Conservation (phyloP, 495 filamentous ascomycete species). For the Rhizodiscina lignyota region DNA sequence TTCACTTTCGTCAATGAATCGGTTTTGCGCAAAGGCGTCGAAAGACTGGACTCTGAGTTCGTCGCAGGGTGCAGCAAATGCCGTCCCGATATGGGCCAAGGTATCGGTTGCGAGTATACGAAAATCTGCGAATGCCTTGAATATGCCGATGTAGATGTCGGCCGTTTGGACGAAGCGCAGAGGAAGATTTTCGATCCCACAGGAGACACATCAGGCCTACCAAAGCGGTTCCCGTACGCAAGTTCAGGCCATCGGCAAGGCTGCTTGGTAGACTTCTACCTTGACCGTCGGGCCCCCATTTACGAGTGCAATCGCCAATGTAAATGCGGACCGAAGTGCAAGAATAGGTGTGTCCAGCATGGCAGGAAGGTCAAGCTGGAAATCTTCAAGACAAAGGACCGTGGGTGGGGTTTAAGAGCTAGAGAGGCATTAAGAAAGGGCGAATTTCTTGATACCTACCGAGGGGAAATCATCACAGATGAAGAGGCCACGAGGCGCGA, state of each 20-base stretch:
- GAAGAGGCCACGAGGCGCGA: slow-evolving; percentile 52
- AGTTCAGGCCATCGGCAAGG: slow-evolving; percentile 5
- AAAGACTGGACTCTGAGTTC: slow-evolving; percentile 12
- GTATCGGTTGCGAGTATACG: slow-evolving; percentile 23
- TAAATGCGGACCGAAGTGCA: slow-evolving; percentile 47
- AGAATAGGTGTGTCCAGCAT: slow-evolving; percentile 64
- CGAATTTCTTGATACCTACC: slow-evolving; percentile 78
- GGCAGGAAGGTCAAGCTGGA: slow-evolving; percentile 60
- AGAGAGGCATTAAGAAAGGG: slow-evolving; percentile 50
- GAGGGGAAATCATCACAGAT: slow-evolving; percentile 71
- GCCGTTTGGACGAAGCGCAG: slow-evolving; percentile 5
- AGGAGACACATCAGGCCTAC: slow-evolving; percentile 11
- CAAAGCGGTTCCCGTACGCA: slow-evolving; percentile 23
- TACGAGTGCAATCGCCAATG: slow-evolving; percentile 73
- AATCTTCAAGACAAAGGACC: slow-evolving; percentile 61
- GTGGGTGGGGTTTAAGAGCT: slow-evolving; percentile 78
- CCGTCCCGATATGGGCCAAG: slow-evolving; percentile 20
- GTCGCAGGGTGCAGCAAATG: slow-evolving; percentile 18
- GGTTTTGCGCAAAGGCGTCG: slow-evolving; percentile 17
- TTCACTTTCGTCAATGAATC: slow-evolving; percentile 20
- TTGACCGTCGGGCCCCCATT: slow-evolving; percentile 42
- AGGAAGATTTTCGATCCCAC: background rate
- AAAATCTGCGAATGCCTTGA: slow-evolving; percentile 21
- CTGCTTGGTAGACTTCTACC: slow-evolving; percentile 24
- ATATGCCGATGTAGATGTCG: slow-evolving; percentile 20